Evolutionary conservation across 2,329 filamentous ascomycete genomes (phyloP), one percentile per base, ranked within the genome.

Genomic region (Phialocephala subalpina): DNA sequence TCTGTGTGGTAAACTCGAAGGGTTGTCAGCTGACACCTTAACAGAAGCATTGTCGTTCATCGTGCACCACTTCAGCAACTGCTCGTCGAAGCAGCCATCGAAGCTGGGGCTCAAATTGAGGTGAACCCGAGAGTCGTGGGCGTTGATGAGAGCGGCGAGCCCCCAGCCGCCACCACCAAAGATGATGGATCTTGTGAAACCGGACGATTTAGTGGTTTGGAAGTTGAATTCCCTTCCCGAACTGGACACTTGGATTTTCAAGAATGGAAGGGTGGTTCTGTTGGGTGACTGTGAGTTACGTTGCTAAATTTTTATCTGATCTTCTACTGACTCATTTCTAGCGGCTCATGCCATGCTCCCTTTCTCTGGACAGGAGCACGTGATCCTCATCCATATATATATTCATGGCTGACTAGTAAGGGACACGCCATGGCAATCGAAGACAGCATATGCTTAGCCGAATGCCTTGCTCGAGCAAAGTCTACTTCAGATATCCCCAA

Each of bases 341-440:
- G 61, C 82, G 0, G 82, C 81, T 0, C 82, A 83, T 71, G 78
- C 80, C 0, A 38, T 64, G 29, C 14, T 55, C 9, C 62, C 62
- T 11, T 64, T 60, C 27, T 56, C 57, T 42, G 62, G 55, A 16
- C 62, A 64, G 25, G 62, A 49, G 20, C 9, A 22, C 27, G 33
- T 38, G 20, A 0, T 20, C 1, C 20, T 18, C 22, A 18, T 27
- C 25, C n/a, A n/a, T n/a, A n/a, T n/a, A 18, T 62, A 49, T 61
- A 25, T 33, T 56, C 6, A 18, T 56, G 20, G 3, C 53, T 53
- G 22, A 53, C 4, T 2, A 12, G 3, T 0, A 14, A 66, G 75
- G 89, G 90, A 0, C 89, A 89, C 20, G 90, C 90, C 72, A 87
- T 84, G 0, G 85, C 87, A 0, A 80, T 92, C 1, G 89, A 92